phyloP scores from a whole-genome alignment of 2,329 filamentous ascomycete species.

The Penicillium sclerotiorum region DNA sequence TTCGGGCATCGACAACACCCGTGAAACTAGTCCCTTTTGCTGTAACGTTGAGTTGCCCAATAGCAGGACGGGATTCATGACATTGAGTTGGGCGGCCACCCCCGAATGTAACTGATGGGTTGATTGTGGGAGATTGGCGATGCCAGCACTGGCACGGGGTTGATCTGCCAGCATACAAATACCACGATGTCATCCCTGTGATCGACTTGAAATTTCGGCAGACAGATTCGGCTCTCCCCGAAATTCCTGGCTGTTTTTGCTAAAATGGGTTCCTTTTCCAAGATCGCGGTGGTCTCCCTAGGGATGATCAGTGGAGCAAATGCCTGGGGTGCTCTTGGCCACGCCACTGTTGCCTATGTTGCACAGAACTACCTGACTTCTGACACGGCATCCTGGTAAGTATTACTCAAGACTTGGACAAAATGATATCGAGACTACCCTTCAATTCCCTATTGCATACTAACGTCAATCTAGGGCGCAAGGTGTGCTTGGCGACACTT shows the following conservation, averaged over 20 bases:
- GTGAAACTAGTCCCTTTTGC: not conserved
- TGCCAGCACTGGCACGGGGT: not conserved
- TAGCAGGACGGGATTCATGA: too few relatives aligned
- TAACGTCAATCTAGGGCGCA: constrained; percentile 31
- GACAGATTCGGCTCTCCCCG: too few relatives aligned
- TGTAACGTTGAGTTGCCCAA: not conserved
- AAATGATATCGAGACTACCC: not conserved
- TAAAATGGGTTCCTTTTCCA: constrained; percentile 14
- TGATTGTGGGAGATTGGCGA: not conserved
- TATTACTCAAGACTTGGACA: not conserved
- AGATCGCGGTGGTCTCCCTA: constrained; percentile 11
- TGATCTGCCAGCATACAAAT: too few relatives aligned
- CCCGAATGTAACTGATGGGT: not conserved
- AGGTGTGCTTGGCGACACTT: constrained; percentile 47
- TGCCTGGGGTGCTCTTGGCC: constrained; percentile 58
- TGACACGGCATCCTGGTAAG: constrained; percentile 46
- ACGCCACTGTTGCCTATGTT: constrained; percentile 58
- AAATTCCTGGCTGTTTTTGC: not conserved
- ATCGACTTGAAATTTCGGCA: too few relatives aligned
- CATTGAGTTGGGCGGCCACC: not conserved
- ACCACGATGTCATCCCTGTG: too few relatives aligned
- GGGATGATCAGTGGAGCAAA: constrained; percentile 16
- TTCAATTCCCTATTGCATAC: not conserved
- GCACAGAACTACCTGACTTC: constrained; percentile 52
- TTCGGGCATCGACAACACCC: not conserved